phyloP scores from a whole-genome alignment of 2,329 filamentous ascomycete species.

The Aspergillus glaucus region DNA sequence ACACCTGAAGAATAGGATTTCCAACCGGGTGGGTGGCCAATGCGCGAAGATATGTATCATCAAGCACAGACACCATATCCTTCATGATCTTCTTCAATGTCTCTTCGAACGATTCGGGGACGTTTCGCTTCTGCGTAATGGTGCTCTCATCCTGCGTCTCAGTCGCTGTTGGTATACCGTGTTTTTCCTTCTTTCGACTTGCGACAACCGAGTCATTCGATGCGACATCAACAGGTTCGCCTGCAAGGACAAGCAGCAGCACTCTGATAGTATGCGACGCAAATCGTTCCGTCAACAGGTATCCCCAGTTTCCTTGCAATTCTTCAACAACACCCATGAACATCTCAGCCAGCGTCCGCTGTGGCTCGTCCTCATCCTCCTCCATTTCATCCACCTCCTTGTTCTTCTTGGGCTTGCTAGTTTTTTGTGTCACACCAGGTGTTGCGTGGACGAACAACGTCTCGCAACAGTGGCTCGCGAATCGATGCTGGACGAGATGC shows the following conservation, averaged over 20 bases:
- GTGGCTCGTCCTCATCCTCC: constrained; percentile 41
- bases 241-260: constrained; percentile 76
- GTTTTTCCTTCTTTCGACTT: constrained; percentile 86
- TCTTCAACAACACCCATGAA: constrained; percentile 81
- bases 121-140: constrained; percentile 46
- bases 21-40: constrained; percentile 84
- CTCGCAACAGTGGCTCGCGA: constrained; percentile 96
- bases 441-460: constrained; percentile 81
- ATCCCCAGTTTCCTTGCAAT: constrained; percentile 76
- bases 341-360: constrained; percentile 70
- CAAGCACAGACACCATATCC: constrained; percentile 67
- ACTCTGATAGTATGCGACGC: constrained; percentile 88
- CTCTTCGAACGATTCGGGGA: constrained; percentile 71
- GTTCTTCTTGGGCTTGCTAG: constrained; percentile 43
- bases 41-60: constrained; percentile 72
- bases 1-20: constrained; percentile 85
- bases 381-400: constrained; percentile 41
- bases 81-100: constrained; percentile 76
- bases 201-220: constrained; percentile 69
- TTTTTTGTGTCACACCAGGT: constrained; percentile 68
- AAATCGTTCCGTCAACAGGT: constrained; percentile 77
- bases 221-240: constrained; percentile 66
- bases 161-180: constrained; percentile 51
- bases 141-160: constrained; percentile 46
- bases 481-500: constrained; percentile 86